Evolutionary conservation across 129 eudicot genomes (phyloP), one percentile per base, ranked within the genome.

Genomic region (Gnaphalium uliginosum): DNA sequence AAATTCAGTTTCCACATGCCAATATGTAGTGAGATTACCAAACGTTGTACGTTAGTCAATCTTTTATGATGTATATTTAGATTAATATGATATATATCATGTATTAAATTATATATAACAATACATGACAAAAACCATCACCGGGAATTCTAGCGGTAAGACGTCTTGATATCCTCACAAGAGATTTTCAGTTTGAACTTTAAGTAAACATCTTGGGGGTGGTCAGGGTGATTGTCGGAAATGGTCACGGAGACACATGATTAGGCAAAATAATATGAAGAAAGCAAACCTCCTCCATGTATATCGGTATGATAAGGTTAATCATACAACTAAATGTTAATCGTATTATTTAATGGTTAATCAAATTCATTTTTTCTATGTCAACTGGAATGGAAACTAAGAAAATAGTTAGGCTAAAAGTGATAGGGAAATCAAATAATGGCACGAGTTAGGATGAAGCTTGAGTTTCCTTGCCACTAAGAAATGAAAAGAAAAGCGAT

Each of bases 381-480:
- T 63, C 17, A 27, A 22, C n/a, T 67, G 23, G 69, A 73, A 66
- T 39, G 39, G 32, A 71, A 66, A n/a, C 51, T 15, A 66, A 67
- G 63, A 58, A 73, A 66, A 73, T 80, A 72, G 83, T 80, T 80
- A 80, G 83, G 83, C 83, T 73, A 73, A 80, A 80, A 80, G 83
- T 66, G 79, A 73, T 39, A 43, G 83, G 57, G 79, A 79, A 73
- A 69, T 79, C 79, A 73, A 72, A 73, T 79, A 73, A 80, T 80
- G 70, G 79, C 41, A 73, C 6, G 72, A 67, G 74, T 73, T 59
- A 57, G 79, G 61, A 80, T 80, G 79, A 80, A 67, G 69, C 65
- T 80, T 66, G 72, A 58, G 65, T 70, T 73, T 48, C 39, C 54
- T 79, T 73, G 62, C 83, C 83, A 79, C 79, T 79, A 79, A 72